A percentile compares a stretch with the other conserved stretches of the same genome.
Conservation (phyloP, 805 yeast genomes). For the Candida silvicultrix region DNA sequence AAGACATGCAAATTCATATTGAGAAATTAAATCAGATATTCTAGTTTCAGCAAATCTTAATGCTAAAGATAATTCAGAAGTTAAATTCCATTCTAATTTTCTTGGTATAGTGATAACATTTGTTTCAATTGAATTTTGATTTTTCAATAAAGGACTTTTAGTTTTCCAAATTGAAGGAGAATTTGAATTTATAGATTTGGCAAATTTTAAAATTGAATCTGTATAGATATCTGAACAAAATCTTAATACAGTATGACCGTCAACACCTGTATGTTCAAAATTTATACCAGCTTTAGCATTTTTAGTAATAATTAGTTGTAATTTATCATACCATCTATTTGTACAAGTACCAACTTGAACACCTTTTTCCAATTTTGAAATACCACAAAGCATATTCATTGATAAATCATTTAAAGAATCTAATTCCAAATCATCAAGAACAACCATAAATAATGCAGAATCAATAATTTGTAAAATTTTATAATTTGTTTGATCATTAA, state of each 20-base stretch:
- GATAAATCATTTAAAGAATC: conserved; percentile 58
- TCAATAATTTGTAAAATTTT: conserved; percentile 75
- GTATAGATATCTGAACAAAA: conserved; percentile 89
- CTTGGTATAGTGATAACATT: conserved; percentile 67
- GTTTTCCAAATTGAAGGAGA: conserved; percentile 63
- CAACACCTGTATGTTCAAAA: conserved; percentile 93
- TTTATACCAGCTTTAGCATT: conserved; percentile 92
- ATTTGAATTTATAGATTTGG: conserved; percentile 70
- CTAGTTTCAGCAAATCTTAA: conserved; percentile 89
- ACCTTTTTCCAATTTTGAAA: conserved; percentile 71
- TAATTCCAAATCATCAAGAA: conserved; percentile 73
- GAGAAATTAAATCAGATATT: conserved; percentile 79
- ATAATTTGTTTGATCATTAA: conserved; percentile 45
- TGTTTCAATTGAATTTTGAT: conserved; percentile 35
- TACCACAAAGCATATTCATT: conserved; percentile 84
- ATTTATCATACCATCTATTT: conserved; percentile 90
- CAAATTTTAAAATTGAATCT: conserved; percentile 83
- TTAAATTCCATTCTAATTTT: conserved; percentile 83
- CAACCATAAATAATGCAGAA: conserved; percentile 74
- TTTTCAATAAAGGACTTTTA: conserved; percentile 39
- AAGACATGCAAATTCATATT: conserved; percentile 78
- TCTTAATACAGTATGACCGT: conserved; percentile 88
- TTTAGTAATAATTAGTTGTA: conserved; percentile 79
- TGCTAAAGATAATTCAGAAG: conserved; percentile 70
- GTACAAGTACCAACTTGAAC: conserved; percentile 92